A percentile compares a stretch with the other conserved stretches of the same genome.
Conservation (phyloP, 345 rosid genomes). For the Alliaria petiolata region DNA sequence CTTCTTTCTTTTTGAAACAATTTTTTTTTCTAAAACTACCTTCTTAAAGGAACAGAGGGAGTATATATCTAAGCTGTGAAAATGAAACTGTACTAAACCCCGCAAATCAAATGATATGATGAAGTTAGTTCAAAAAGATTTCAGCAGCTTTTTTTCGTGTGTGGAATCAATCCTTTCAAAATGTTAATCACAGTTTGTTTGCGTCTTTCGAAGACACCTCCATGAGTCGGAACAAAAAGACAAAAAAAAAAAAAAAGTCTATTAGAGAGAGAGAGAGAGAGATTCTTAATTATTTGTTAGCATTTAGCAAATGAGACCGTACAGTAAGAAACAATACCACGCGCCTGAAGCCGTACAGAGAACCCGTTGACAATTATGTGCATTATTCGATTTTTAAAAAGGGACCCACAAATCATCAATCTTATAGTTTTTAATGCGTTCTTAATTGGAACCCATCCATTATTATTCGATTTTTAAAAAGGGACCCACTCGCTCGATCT, state of each 20-base stretch:
- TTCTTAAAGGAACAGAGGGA: too few relatives aligned
- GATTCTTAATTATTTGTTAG: neutral
- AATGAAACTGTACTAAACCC: neutral
- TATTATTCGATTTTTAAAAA: too few relatives aligned
- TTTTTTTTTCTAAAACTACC: too few relatives aligned
- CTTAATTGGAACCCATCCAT: slow-evolving; percentile 31
- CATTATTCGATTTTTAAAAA: slow-evolving; percentile 13
- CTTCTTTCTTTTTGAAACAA: too few relatives aligned
- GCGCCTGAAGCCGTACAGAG: slow-evolving; percentile 33
- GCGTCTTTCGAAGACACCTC: too few relatives aligned
- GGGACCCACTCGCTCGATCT: too few relatives aligned
- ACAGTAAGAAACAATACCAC: slow-evolving; percentile 20
- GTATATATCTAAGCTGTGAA: neutral
- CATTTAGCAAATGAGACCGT: slow-evolving; percentile 3
- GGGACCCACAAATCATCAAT: neutral
- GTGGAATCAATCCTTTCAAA: neutral
- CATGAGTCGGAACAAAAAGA: neutral
- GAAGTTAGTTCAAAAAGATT: neutral
- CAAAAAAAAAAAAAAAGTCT: neutral
- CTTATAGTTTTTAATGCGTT: slow-evolving; percentile 20
- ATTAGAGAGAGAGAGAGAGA: neutral
- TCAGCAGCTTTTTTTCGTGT: neutral
- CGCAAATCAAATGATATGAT: too few relatives aligned
- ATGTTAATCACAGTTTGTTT: neutral
- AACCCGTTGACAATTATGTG: slow-evolving; percentile 25